Evolutionary conservation across 192 early-diverging fungal genomes (phyloP).

Genomic region (Coemansia erecta): DNA sequence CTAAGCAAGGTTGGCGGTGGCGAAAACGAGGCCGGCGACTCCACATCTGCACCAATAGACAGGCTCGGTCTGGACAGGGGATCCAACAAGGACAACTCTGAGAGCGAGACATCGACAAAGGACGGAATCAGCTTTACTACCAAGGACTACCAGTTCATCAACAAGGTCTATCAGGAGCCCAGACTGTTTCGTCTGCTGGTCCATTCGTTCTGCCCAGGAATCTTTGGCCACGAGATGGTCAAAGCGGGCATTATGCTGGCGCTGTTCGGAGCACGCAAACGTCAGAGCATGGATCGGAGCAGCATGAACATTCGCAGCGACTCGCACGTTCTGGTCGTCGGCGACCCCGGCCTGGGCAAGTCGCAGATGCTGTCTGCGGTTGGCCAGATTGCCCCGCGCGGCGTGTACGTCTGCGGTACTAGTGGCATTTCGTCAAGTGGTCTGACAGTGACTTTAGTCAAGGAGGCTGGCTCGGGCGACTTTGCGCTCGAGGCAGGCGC

Average conservation of each 20-base stretch:
- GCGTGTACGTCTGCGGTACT: slow-evolving; percentile 78
- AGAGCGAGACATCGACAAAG: slow-evolving; percentile 55
- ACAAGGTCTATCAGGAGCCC: slow-evolving; percentile 59
- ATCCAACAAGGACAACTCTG: slow-evolving; percentile 2
- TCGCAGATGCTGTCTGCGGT: slow-evolving; percentile 84
- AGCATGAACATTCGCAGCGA: slow-evolving; percentile 61
- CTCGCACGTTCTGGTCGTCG: slow-evolving; percentile 74
- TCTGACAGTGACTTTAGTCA: slow-evolving; percentile 69
- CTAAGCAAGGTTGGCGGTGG: slow-evolving; percentile 59
- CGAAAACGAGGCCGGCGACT: slow-evolving; percentile 16
- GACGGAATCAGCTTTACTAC: slow-evolving; percentile 67
- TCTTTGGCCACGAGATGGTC: slow-evolving; percentile 83
- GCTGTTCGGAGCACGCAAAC: slow-evolving; percentile 66
- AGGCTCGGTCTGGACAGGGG: neutral
- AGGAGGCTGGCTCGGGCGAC: slow-evolving; percentile 68
- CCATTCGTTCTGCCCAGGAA: slow-evolving; percentile 75
- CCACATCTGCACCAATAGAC: neutral
- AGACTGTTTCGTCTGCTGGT: slow-evolving; percentile 71
- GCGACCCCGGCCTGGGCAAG: slow-evolving; percentile 86
- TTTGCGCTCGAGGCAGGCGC: slow-evolving; percentile 81
- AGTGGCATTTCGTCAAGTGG: slow-evolving; percentile 65
- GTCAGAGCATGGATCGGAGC: slow-evolving; percentile 19
- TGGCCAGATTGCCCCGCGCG: slow-evolving; percentile 75
- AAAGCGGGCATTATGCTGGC: slow-evolving; percentile 80
- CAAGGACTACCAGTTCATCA: slow-evolving; percentile 72